Evolutionary conservation across 306 rosid genomes (phyloP), one percentile per base, ranked within the genome.

Genomic region (Ammopiptanthus mongolicus): DNA sequence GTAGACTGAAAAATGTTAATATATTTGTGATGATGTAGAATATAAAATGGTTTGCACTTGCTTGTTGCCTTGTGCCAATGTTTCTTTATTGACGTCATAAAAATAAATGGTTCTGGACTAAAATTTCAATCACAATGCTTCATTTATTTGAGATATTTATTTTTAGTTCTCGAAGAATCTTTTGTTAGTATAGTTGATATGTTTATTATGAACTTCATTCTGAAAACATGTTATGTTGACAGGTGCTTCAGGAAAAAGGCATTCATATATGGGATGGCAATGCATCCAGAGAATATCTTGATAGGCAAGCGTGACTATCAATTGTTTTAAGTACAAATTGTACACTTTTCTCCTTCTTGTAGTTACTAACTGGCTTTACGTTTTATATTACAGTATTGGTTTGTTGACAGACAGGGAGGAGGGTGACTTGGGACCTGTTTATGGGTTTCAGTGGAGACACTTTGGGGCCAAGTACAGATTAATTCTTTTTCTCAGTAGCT

Each of bases 401-500:
- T 89, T 95, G n/a, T 89, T 95, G 90, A 83, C 79, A 65, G 97
- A 87, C 56, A 86, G 93, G 84, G 93, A 90, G 81, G 99, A 95
- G 76, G 98, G 98, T 9, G 99, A 95, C 89, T 85, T 95, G 81
- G 99, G 99, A 68, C 97, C 99, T 15, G 89, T 95, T 44, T 95
- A 95, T 81, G 99, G 99, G 36, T 95, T 95, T 71, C 97, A 95
- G 74, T 92, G 99, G 99, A 91, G 99, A 70, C 97, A 92, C 79
- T 95, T 90, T 69, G 99, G 99, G 73, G 97, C 97, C 18, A 90
- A 87, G 99, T 95, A 65, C 79, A 69, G 71, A 69, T 71, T 71
- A 37, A 42, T 50, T 11, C 62, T 56, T 73, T 57, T 44, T 22
- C 66, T 51, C 48, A 19, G 61, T 52, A 31, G 17, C 53, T 53